Evolutionary conservation across 176 grass and related monocot genomes (phyloP), one percentile per base, ranked within the genome.

Genomic region (Chloris gayana): DNA sequence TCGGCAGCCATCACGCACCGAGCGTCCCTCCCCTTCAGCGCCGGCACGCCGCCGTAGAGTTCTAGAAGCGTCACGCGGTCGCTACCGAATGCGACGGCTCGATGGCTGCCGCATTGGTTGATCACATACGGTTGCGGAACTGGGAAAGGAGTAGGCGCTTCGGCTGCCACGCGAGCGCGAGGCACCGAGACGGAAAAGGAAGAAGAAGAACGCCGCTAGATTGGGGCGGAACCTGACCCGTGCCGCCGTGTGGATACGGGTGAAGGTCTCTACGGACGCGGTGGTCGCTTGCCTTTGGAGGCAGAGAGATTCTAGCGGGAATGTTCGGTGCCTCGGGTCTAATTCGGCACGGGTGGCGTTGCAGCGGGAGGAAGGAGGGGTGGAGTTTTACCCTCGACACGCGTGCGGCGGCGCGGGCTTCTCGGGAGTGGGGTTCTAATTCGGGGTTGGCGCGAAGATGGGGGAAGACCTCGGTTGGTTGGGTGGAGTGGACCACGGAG

Each of bases 371-470:
- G 29, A 78, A 53, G 76, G 62, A 79, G 31, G n/a, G 76, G 76
- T 32, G 29, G 61, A 47, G 61, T 66, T 64, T 10, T 12, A 46
- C 21, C 42, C 13, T 29, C 9, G 42, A 47, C 15, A 47, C 45
- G 35, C 35, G 35, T 5, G 77, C 47, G 77, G 77, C 77, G 64
- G 64, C 64, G 77, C 77, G 64, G 77, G 64, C 27, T 54, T 41
- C 47, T 1, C 77, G 77, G 77, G n/a, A 64, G 47, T 11, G 14
- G 77, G 49, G 77, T 56, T 56, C 77, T 69, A 80, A 80, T 69
- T 80, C 54, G 77, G 77, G 77, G 47, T 2, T 38, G 64, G 77
- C 47, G 77, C 77, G 47, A 57, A 80, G 77, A 37, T 12, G 24
- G 50, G 64, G 33, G 77, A 47, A 22, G 77, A 69, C n/a, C 77